Conservation (phyloP, 2,329 filamentous ascomycete species). For the Colletotrichum spinosum region DNA sequence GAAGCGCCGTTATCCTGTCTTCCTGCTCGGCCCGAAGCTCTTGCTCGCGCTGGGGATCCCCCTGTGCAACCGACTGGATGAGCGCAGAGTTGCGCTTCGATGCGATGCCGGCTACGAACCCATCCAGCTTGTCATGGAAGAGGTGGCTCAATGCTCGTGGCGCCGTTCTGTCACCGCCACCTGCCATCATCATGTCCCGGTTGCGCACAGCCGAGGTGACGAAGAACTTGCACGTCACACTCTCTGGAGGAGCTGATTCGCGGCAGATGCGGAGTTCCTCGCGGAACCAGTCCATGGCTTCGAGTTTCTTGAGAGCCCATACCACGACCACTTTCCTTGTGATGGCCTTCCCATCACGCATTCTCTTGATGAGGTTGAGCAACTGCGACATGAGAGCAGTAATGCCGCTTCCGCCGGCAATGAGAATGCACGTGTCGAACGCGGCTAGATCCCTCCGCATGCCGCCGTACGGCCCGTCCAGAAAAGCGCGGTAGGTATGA, state of each 20-base stretch:
- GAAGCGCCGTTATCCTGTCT: constrained; percentile 85
- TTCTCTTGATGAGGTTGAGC: constrained; percentile 93
- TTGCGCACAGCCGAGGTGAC: constrained; percentile 81
- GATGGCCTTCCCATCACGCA: constrained; percentile 94
- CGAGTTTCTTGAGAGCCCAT: constrained; percentile 92
- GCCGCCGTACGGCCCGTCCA: constrained; percentile 95
- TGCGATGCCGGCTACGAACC: constrained; percentile 87
- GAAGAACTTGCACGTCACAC: constrained; percentile 94
- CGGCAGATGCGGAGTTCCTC: constrained; percentile 93
- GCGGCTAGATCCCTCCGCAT: constrained; percentile 91
- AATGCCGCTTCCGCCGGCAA: constrained; percentile 94
- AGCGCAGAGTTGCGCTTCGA: constrained; percentile 87
- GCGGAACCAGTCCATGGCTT: constrained; percentile 98
- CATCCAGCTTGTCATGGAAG: constrained; percentile 88
- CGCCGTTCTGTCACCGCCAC: constrained; percentile 55
- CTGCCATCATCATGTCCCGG: constrained; percentile 41
- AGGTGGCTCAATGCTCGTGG: constrained; percentile 77
- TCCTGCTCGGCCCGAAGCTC: constrained; percentile 85
- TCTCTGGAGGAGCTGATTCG: constrained; percentile 87
- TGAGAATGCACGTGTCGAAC: constrained; percentile 92
- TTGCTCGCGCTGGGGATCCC: constrained; percentile 81
- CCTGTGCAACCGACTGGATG: constrained; percentile 84
- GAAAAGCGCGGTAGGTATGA: constrained; percentile 90
- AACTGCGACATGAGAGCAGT: constrained; percentile 93
- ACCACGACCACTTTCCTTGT: constrained; percentile 91